A percentile compares a stretch with the other conserved stretches of the same genome.
Evolutionary conservation across 1,139 yeast species (phyloP).

Genomic region (Blastobotrys illinoisensis): DNA sequence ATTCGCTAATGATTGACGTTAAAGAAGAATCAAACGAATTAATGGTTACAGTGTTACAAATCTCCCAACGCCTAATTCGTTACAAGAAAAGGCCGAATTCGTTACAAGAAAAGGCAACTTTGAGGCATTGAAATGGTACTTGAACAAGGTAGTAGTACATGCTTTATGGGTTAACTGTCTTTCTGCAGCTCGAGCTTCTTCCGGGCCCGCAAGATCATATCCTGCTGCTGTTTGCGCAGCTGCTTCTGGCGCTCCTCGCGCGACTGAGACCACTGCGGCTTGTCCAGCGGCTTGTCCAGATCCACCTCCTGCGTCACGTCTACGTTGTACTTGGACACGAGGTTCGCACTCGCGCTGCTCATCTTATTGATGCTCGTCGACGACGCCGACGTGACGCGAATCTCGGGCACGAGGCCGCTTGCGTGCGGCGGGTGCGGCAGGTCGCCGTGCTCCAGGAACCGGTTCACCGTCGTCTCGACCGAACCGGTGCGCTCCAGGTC

Average conservation of each 20-base stretch:
- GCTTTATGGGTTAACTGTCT: constrained; percentile 1
- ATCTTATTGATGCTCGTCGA: constrained; percentile 4
- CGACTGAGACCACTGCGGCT: constrained; percentile 35
- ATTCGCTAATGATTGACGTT: too few species aligned
- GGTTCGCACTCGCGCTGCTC: constrained; percentile 7
- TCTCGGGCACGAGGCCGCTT: not conserved
- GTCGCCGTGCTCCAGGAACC: constrained; percentile 56
- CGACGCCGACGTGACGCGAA: constrained; percentile 3
- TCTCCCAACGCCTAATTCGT: too few species aligned
- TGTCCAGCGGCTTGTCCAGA: constrained; percentile 12
- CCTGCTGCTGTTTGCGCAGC: constrained; percentile 44
- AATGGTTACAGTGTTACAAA: too few species aligned
- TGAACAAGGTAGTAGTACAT: not conserved
- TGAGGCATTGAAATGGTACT: too few species aligned
- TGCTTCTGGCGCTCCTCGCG: constrained; percentile 39
- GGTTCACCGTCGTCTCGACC: constrained; percentile 73
- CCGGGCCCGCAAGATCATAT: constrained; percentile 49
- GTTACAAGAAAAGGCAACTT: too few species aligned
- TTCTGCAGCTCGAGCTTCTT: constrained; percentile 33
- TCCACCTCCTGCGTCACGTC: constrained; percentile 6
- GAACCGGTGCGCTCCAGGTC: constrained; percentile 62
- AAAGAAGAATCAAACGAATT: too few species aligned
- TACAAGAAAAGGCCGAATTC: too few species aligned
- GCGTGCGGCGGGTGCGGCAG: constrained; percentile 50
- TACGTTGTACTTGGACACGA: constrained; percentile 26